These are phyloP conservation scores for Dovyalis caffra DNA, from an alignment of 345 rosid genomes.

Conservation along the genomic window DNA sequence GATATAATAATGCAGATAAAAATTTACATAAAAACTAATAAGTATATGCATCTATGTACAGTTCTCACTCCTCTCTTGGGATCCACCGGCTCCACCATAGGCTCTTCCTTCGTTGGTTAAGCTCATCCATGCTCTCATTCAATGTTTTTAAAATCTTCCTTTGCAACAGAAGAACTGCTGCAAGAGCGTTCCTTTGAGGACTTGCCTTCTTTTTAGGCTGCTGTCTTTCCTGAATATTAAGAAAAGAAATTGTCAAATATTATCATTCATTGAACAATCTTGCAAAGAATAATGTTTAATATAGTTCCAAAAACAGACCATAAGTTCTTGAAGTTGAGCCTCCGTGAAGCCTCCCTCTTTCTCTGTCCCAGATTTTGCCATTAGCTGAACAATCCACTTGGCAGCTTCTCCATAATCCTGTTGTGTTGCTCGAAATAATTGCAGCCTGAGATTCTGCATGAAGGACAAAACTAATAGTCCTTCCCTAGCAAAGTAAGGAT, in stretches of 20 bases:
- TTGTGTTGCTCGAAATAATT: conserved; percentile 72
- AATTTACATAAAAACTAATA: conserved; percentile 24
- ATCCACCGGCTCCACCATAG: conserved; percentile 98
- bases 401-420: conserved; percentile 89
- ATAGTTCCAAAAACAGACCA: conserved; percentile 41
- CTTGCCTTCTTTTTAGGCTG: conserved; percentile 60
- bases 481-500: conserved; percentile 81
- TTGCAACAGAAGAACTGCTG: conserved; percentile 70
- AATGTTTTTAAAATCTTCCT: conserved; percentile 70
- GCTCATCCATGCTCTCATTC: conserved; percentile 75
- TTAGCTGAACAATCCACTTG: conserved; percentile 67
- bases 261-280: neutral
- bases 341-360: conserved; percentile 95
- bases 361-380: conserved; percentile 91
- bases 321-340: conserved; percentile 83
- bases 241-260: neutral
- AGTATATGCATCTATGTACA: conserved; percentile 20
- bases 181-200: conserved; percentile 69
- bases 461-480: conserved; percentile 70
- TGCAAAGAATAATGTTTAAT: neutral
- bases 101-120: conserved; percentile 65
- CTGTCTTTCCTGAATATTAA: conserved; percentile 46
- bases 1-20: conserved; percentile 11
- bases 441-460: conserved; percentile 84
- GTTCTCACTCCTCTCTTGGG: conserved; percentile 71